phyloP scores from a whole-genome alignment of 1,284 basidiomycete genomes.

The Leccinum proliferum region DNA sequence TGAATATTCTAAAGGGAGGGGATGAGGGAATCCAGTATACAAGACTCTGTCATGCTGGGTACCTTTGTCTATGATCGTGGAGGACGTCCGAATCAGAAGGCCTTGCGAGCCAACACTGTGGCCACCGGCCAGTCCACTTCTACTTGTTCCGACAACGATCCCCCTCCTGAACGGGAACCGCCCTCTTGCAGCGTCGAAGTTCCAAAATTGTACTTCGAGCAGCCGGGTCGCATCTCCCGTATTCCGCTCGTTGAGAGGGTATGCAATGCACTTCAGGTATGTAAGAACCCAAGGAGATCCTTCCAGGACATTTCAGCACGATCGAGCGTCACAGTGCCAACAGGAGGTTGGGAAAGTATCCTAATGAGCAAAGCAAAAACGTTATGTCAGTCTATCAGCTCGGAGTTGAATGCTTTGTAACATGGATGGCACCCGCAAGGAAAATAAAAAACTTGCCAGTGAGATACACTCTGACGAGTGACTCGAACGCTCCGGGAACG shows the following conservation, averaged over 20 bases:
- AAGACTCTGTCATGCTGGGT: neutral
- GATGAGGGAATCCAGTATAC: neutral
- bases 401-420: neutral
- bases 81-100: neutral
- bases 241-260: slow-evolving; percentile 28
- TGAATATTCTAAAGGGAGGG: neutral
- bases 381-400: too few relatives aligned
- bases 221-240: slow-evolving; percentile 58
- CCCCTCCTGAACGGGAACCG: slow-evolving; percentile 24
- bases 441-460: slow-evolving; percentile 33
- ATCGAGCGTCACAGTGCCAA: slow-evolving; percentile 32
- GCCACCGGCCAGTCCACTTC: slow-evolving; percentile 73
- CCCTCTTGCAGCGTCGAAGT: slow-evolving; percentile 37
- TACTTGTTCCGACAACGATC: slow-evolving; percentile 37
- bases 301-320: slow-evolving; percentile 29
- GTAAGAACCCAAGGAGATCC: slow-evolving; percentile 7
- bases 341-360: slow-evolving; percentile 37
- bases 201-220: slow-evolving; percentile 60
- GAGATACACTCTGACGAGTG: slow-evolving; percentile 51
- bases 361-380: too few relatives aligned
- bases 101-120: slow-evolving; percentile 48
- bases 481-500: slow-evolving; percentile 31
- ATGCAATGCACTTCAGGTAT: slow-evolving; percentile 12
- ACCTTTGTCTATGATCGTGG: neutral
- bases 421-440: slow-evolving; percentile 1